A percentile compares a stretch with the other conserved stretches of the same genome.
Evolutionary conservation across 768 basidiomycete genomes (phyloP).

Genomic region (Boletus eberwhitei): DNA sequence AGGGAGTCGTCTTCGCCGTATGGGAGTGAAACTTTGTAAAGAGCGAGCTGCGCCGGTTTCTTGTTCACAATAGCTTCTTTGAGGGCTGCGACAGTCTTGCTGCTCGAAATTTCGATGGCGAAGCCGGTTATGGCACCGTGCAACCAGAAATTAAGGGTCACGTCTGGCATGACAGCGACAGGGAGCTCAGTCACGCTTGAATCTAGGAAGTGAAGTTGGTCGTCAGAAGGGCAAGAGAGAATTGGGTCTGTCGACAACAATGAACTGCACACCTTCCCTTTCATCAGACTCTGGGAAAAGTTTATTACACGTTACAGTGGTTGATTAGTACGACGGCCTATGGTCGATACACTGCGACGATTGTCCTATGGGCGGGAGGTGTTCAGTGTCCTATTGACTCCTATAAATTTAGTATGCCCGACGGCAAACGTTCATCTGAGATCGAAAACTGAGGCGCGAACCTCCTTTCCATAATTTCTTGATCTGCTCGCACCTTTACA

Average conservation of each 20-base stretch:
- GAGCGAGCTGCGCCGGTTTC: not conserved
- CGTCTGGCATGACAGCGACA: not conserved
- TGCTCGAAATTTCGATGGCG: slow-evolving; percentile 1
- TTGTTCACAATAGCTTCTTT: not conserved
- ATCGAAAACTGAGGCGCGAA: too few species aligned
- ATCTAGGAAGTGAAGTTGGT: not conserved
- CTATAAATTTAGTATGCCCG: too few species aligned
- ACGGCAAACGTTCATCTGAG: too few species aligned
- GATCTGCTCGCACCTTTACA: slow-evolving; percentile 55
- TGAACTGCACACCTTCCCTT: not conserved
- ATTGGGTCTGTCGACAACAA: not conserved
- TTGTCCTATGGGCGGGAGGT: too few species aligned
- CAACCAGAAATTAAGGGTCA: not conserved
- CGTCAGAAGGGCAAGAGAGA: not conserved
- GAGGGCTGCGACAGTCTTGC: not conserved
- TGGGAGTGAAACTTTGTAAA: not conserved
- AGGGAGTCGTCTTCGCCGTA: too few species aligned
- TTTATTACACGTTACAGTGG: too few species aligned
- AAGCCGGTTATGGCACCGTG: not conserved
- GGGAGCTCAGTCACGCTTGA: not conserved
- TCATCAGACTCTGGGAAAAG: not conserved
- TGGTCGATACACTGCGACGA: too few species aligned
- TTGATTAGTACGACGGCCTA: too few species aligned
- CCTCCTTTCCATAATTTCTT: too few species aligned
- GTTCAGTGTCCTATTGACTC: too few species aligned